Base-by-base conservation (phyloP, 202 grass and related monocot genomes). In the Zoysia matrella region DNA sequence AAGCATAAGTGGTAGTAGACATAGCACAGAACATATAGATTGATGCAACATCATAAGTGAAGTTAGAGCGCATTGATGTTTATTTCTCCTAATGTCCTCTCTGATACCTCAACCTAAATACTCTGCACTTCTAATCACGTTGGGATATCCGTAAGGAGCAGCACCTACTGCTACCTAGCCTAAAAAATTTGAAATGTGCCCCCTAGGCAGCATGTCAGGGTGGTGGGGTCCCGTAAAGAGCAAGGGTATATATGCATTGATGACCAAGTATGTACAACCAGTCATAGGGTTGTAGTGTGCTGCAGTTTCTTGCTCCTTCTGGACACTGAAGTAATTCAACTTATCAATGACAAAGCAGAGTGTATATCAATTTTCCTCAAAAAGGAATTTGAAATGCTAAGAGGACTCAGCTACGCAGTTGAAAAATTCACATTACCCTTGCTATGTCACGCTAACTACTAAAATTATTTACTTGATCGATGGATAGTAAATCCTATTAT, bases 61-160 rank as follows among this genome's bases (percentile, higher is more conserved):
- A 64, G 10, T 39, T 43, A 48, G 18, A 60, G 58, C 53, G 42
- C 15, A 78, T 8, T 13, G 15, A 46, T 41, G 36, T 2, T 42
- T 56, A 12, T 36, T 18, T 57, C 7, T 65, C 4, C 72, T 14
- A 40, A 42, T 52, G 12, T 40, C 8, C 40, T 60, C n/a, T 36
- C 3, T 9, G 14, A 60, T 5, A 1, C 54, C 41, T 70, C 49
- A 46, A 13, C 73, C 13, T 8, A 43, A 58, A 1, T 22, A 83
- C 42, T 65, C 11, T 36, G 12, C 46, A 46, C 2, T 73, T 73
- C 0, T 53, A 78, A 77, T 72, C 52, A 47, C 58, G 60, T 76
- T 14, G 11, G 42, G 4, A 72, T 46, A 47, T 8, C 18, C 66
- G 46, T 3, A 58, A 43, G 22, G 9, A 5, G 46, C 11, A 0